These are phyloP conservation scores for Davidsoniella neocaledoniae DNA, from an alignment of 2,329 filamentous ascomycete species.

Conservation along the genomic window DNA sequence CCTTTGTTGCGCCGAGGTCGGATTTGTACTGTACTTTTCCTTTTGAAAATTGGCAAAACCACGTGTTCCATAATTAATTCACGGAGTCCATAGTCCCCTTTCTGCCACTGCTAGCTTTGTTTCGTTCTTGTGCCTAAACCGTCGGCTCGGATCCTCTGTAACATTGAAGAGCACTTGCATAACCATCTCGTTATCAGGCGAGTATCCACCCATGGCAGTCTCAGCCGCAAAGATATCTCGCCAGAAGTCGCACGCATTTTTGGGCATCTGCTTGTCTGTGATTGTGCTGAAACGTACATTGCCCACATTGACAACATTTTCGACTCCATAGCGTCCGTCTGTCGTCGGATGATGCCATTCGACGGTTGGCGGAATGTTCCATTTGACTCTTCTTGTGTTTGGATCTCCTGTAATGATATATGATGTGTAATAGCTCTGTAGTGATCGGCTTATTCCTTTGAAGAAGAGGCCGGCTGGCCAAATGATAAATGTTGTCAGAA, in stretches of 20 bases:
- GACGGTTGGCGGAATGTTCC: constrained; percentile 21
- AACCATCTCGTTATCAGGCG: constrained; percentile 13
- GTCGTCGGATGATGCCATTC: constrained; percentile 20
- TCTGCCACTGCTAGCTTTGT: too few relatives aligned
- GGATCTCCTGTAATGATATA: constrained; percentile 25
- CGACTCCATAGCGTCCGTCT: constrained; percentile 13
- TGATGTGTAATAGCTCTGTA: constrained; percentile 25
- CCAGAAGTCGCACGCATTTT: constrained; percentile 22
- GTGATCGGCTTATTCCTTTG: constrained; percentile 20
- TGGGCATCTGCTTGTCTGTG: constrained; percentile 18
- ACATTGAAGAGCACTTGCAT: constrained; percentile 5
- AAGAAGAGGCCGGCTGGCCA: constrained; percentile 20
- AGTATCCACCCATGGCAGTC: constrained; percentile 20
- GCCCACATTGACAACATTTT: constrained; percentile 21
- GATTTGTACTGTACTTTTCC: too few relatives aligned
- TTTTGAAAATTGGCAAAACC: too few relatives aligned
- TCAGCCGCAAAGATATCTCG: constrained; percentile 14
- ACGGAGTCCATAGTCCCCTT: too few relatives aligned
- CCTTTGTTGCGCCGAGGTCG: too few relatives aligned
- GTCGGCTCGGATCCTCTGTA: constrained; percentile 3
- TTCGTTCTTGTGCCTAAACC: background rate
- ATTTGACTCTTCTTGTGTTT: constrained; percentile 19
- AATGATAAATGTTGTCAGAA: constrained; percentile 16
- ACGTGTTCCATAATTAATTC: too few relatives aligned
- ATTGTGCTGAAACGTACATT: constrained; percentile 19